These are phyloP conservation scores for Arthromyces matolae DNA, from an alignment of 768 basidiomycete genomes.

Conservation along the genomic window DNA sequence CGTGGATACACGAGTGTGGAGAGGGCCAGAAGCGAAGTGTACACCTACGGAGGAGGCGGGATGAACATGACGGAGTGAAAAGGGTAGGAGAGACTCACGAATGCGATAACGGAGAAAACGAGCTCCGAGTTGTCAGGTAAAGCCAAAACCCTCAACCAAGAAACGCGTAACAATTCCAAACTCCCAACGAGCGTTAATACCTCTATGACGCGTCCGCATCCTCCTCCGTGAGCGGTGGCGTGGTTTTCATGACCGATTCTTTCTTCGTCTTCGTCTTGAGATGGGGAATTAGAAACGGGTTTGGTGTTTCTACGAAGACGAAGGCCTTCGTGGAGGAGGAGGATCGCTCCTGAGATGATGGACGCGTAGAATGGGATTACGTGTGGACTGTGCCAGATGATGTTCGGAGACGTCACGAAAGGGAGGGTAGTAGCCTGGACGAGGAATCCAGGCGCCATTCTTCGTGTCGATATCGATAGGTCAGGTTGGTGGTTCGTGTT, in stretches of 20 bases:
- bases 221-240: slow-evolving; percentile 13
- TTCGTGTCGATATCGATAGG: no score
- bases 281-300: neutral
- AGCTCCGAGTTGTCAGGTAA: slow-evolving; percentile 1
- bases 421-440: neutral
- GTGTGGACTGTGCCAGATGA: slow-evolving; percentile 7
- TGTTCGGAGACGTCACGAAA: neutral
- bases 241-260: neutral
- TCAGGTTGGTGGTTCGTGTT: no score
- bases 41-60: slow-evolving; percentile 5
- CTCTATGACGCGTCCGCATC: slow-evolving; percentile 11
- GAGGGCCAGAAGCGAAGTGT: slow-evolving; percentile 7
- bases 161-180: slow-evolving; percentile 12
- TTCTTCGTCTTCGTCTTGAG: no score
- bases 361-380: slow-evolving; percentile 12
- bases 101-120: neutral
- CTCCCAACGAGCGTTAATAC: slow-evolving; percentile 9
- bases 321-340: slow-evolving; percentile 2
- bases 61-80: neutral
- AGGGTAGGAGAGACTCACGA: slow-evolving; percentile 1
- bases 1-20: slow-evolving; percentile 1
- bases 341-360: slow-evolving; percentile 1
- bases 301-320: slow-evolving; percentile 2
- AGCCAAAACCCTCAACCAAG: neutral
- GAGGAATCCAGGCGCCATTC: slow-evolving; percentile 1